Evolutionary conservation across 495 filamentous ascomycete genomes (phyloP), one percentile per base, ranked within the genome.

Genomic region (Xylaria venustula): DNA sequence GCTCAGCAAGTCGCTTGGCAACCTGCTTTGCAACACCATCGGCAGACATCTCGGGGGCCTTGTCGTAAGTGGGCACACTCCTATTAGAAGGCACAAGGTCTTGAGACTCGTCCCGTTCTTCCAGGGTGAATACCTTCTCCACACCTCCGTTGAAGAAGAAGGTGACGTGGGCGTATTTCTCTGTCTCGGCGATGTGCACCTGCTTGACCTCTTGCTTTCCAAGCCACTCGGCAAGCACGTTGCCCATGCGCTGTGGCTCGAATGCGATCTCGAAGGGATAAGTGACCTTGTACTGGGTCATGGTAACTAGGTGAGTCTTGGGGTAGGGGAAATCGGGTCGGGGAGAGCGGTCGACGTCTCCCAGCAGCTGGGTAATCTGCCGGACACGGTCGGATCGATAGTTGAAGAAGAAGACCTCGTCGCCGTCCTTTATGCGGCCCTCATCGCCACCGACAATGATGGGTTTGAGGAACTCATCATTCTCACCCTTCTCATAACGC

Each of bases 131-230:
- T 63, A 90, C 90, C 82, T 96, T 95, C 84, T 98, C 94, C 42
- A 97, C 88, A 69, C 94, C 95, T 51, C 94, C 94, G 80, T 98
- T 98, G 87, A 98, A 98, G 85, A 97, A 97, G 85, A 97, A 97
- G 60, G 92, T 97, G 54, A 98, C 94, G 81, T 98, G 94, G 36
- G 94, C 94, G 74, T 98, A 98, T 77, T 98, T 98, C 79, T 98
- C 94, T 19, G 94, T 98, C 83, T 98, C 94, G 48, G 94, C 94
- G 63, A 97, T 82, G 81, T 98, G 94, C 70, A 91, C 93, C 77
- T 98, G 94, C 79, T 91, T 85, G 54, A 96, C 77, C 37, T 82
- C 83, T 75, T 96, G 87, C 81, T 93, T 93, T 59, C 87, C 85
- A 23, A 98, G 85, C 86, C 91, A 96, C 77, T 98, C 94, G 44